phyloP scores from a whole-genome alignment of 2,329 filamentous ascomycete species.

The Apiospora malaysiana region DNA sequence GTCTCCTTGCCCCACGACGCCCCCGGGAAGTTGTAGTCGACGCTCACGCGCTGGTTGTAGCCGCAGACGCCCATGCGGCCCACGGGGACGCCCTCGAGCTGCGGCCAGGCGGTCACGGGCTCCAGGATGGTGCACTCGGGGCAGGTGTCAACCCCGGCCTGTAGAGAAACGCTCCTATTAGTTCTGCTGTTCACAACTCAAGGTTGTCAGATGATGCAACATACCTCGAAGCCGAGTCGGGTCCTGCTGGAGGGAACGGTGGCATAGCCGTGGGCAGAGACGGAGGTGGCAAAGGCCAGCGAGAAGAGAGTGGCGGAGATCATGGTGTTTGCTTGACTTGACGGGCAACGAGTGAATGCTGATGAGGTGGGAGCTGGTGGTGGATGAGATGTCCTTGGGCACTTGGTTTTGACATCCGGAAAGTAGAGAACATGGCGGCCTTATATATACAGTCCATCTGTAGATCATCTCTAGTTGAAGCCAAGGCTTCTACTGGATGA shows the following conservation, averaged over 20 bases:
- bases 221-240: constrained; percentile 50
- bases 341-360: background rate
- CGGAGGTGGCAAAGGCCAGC: constrained; percentile 26
- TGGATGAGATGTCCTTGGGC: background rate
- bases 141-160: constrained; percentile 56
- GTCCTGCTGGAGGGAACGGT: constrained; percentile 50
- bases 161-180: background rate
- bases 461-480: background rate
- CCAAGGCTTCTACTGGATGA: background rate
- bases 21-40: constrained; percentile 58
- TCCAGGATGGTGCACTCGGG: constrained; percentile 62
- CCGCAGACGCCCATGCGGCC: constrained; percentile 57
- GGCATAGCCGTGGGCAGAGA: constrained; percentile 52
- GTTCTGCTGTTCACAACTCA: background rate
- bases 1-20: constrained; percentile 49
- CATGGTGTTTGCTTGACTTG: constrained; percentile 13
- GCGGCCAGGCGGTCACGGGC: constrained; percentile 56
- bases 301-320: constrained; percentile 20
- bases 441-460: background rate
- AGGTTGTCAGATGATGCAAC: constrained; percentile 9
- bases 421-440: background rate
- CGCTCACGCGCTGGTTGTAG: constrained; percentile 57
- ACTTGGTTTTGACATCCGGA: background rate
- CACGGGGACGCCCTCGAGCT: constrained; percentile 51
- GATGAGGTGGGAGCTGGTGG: background rate